Base-by-base conservation (phyloP, 1,139 yeast species). In the Kodamaea plutei region DNA sequence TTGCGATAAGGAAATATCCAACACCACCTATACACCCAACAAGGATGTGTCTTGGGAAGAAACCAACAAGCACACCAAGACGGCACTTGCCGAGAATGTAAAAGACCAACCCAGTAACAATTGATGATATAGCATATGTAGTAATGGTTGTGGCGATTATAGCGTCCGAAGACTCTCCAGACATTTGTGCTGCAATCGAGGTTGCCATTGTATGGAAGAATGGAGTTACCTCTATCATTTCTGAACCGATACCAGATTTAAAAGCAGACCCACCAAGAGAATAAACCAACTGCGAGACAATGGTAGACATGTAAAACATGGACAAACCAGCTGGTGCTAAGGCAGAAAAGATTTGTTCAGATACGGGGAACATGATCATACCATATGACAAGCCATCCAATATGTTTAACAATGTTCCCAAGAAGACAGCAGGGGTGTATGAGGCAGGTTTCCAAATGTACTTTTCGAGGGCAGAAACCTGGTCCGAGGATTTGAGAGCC, bases 11-110 rank as follows among this genome's bases (percentile, higher is more conserved):
- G 56, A 91, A 91, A 60, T 84, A 89, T 2, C 98, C 98, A 29
- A 91, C 98, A 47, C 98, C 98, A 26, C 98, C 98, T 47, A 91
- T 89, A 55, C 97, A 91, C 1, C 98, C 98, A 16, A 91, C 94
- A 25, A 91, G 69, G 36, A 91, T 91, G 53, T 91, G 98, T 41
- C 97, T 70, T 1, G 98, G 98, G 64, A 91, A 91, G 54, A 88
- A 91, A 0, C 96, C 96, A 9, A 91, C 96, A 21, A 91, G 61
- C 10, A 84, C 73, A 3, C 98, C 98, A 25, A 91, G 62, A 38
- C 69, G 73, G 48, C 84, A 76, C 46, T 79, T 82, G 6, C 98
- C 98, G 26, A 91, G 65, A 2, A 70, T 30, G 45, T 74, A 79
- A 50, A 91, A 91, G 0, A 84, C 85, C 5, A 80, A 35, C 6